Percentiles rank a stretch among this genome's conserved stretches.
These are phyloP conservation scores for Aspergillus avenaceus DNA, from an alignment of 495 filamentous ascomycete genomes.

Conservation along the genomic window DNA sequence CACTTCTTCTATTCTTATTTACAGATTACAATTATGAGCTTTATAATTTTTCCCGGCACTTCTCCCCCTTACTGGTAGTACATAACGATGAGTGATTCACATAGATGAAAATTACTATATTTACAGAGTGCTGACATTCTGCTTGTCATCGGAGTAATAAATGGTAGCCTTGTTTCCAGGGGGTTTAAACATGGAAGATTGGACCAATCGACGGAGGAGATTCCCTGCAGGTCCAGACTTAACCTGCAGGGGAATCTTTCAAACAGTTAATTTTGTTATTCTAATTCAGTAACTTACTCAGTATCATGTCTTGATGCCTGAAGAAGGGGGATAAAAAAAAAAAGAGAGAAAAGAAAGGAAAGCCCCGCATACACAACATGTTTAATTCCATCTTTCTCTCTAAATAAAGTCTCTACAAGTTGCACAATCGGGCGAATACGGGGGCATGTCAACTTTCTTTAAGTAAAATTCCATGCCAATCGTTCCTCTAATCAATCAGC, in stretches of 20 bases:
- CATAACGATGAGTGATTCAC: not conserved
- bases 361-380: too few relatives aligned
- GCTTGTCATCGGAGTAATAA: not conserved
- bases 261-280: too few relatives aligned
- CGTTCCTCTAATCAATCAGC: not conserved
- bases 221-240: not conserved
- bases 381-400: too few relatives aligned
- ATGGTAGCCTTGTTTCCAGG: not conserved
- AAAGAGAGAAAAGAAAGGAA: too few relatives aligned
- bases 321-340: too few relatives aligned
- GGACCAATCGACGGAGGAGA: not conserved
- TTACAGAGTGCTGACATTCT: not conserved
- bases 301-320: not conserved
- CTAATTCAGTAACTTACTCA: too few relatives aligned
- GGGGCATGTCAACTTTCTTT: too few relatives aligned
- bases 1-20: too few relatives aligned
- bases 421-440: too few relatives aligned
- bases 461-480: too few relatives aligned
- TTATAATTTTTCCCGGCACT: not conserved
- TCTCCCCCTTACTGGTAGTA: not conserved
- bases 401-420: too few relatives aligned
- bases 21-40: too few relatives aligned
- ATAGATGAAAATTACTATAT: not conserved
- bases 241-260: not conserved
- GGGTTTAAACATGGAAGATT: not conserved